These are phyloP conservation scores for Aspergillus intermedius DNA, from an alignment of 2,329 filamentous ascomycete genomes.

Conservation along the genomic window DNA sequence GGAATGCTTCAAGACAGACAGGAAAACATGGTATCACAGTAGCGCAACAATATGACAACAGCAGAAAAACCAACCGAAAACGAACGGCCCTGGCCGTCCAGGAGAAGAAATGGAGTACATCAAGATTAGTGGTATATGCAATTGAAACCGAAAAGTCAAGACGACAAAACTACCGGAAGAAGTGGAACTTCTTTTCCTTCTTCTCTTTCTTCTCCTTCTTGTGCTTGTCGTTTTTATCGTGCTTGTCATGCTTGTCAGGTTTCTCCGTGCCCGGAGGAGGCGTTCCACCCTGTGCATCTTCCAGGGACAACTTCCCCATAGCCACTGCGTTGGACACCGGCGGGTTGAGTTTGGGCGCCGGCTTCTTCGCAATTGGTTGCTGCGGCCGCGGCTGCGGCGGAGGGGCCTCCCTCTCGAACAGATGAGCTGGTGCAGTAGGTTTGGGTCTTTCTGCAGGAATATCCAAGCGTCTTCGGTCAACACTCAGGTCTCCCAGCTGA, in stretches of 20 bases:
- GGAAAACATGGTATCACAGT: slow-evolving; percentile 30
- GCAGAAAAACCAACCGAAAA: slow-evolving; percentile 4
- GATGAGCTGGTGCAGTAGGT: slow-evolving; percentile 73
- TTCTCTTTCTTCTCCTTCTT: slow-evolving; percentile 47
- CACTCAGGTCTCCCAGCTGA: slow-evolving; percentile 72
- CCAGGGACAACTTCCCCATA: slow-evolving; percentile 33
- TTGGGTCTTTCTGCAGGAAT: slow-evolving; percentile 75
- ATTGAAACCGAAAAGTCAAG: not conserved
- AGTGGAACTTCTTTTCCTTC: slow-evolving; percentile 53
- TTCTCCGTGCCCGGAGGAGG: slow-evolving; percentile 12
- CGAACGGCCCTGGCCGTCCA: slow-evolving; percentile 1
- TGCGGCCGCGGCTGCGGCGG: slow-evolving; percentile 44
- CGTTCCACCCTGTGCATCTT: slow-evolving; percentile 23
- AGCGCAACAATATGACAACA: slow-evolving; percentile 18
- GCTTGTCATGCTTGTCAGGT: slow-evolving; percentile 41
- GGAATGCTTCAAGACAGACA: slow-evolving; percentile 12
- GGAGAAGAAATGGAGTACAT: slow-evolving; percentile 5
- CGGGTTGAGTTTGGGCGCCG: slow-evolving; percentile 17
- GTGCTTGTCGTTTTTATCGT: slow-evolving; percentile 31
- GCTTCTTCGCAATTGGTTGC: slow-evolving; percentile 19
- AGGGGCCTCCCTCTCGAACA: slow-evolving; percentile 66
- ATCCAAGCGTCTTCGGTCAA: slow-evolving; percentile 67
- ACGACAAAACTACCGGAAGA: slow-evolving; percentile 36
- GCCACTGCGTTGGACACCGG: slow-evolving; percentile 26
- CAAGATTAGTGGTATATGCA: not conserved